A percentile compares a stretch with the other conserved stretches of the same genome.
Conservation (phyloP, 306 rosid species). For the Oxytropis ochrocephala region DNA sequence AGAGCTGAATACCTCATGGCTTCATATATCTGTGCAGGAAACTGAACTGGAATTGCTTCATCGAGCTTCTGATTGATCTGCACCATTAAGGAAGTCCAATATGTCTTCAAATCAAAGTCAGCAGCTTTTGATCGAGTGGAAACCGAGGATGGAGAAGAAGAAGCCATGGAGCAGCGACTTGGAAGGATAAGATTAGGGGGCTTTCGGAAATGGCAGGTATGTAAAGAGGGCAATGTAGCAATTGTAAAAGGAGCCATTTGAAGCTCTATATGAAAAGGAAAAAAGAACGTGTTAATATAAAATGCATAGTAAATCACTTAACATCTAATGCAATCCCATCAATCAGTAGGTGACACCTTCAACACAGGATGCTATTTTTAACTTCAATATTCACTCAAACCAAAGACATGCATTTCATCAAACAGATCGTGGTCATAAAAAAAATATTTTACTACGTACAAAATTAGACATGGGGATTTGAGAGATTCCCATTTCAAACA, state of each 20-base stretch:
- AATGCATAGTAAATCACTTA: neutral
- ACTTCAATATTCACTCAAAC: neutral
- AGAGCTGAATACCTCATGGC: conserved; percentile 86
- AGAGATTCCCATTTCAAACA: neutral
- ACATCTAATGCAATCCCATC: neutral
- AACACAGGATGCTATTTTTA: neutral
- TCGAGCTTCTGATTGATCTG: conserved; percentile 75
- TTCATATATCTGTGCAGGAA: conserved; percentile 72
- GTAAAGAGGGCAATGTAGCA: conserved; percentile 32
- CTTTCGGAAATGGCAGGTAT: conserved; percentile 26
- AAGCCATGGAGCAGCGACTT: conserved; percentile 35
- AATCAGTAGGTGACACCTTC: too few relatives aligned
- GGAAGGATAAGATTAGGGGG: conserved; percentile 24
- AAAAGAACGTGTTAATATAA: conserved; percentile 2
- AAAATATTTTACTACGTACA: neutral
- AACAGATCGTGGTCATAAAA: neutral
- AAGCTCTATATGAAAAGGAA: neutral
- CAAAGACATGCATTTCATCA: conserved; percentile 19
- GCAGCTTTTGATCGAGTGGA: conserved; percentile 29
- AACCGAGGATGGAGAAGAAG: conserved; percentile 30
- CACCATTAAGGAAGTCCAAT: conserved; percentile 59
- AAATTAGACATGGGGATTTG: neutral
- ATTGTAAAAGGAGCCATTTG: conserved; percentile 48
- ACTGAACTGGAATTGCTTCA: conserved; percentile 66
- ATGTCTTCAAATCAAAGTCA: conserved; percentile 71